Percentiles rank a stretch among this genome's conserved stretches.
phyloP scores from a whole-genome alignment of 2,329 filamentous ascomycete genomes.

The Pestalotiopsis sp. region DNA sequence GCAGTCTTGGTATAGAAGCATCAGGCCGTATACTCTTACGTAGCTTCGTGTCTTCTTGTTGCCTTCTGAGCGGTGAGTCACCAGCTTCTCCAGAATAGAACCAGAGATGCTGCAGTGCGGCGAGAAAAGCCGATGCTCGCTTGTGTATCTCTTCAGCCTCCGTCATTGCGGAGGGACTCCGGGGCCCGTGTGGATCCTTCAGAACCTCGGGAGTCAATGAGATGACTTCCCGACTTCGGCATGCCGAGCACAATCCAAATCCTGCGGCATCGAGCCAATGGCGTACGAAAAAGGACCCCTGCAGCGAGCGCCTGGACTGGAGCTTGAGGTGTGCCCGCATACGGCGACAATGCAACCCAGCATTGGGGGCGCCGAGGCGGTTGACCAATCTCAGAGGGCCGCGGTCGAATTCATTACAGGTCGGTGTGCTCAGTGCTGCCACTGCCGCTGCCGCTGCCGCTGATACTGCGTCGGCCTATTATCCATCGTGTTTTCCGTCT shows the following conservation, averaged over 20 bases:
- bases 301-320: not conserved
- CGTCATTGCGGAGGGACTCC: not conserved
- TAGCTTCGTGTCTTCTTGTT: not conserved
- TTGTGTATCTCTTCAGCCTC: not conserved
- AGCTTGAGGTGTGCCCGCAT: not conserved
- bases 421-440: constrained; percentile 4
- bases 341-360: not conserved
- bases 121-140: not conserved
- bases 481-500: no score
- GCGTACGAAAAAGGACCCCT: not conserved
- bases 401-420: not conserved
- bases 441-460: not conserved
- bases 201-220: not conserved
- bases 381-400: not conserved
- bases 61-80: not conserved
- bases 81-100: not conserved
- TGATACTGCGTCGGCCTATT: no score
- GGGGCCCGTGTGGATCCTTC: not conserved
- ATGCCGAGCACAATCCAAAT: not conserved
- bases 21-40: not conserved
- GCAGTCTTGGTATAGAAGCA: not conserved
- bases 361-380: not conserved
- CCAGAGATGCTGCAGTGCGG: not conserved
- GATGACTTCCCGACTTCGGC: not conserved
- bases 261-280: not conserved